These are phyloP conservation scores for Claviceps spartinae DNA, from an alignment of 2,329 filamentous ascomycete species.

Conservation along the genomic window DNA sequence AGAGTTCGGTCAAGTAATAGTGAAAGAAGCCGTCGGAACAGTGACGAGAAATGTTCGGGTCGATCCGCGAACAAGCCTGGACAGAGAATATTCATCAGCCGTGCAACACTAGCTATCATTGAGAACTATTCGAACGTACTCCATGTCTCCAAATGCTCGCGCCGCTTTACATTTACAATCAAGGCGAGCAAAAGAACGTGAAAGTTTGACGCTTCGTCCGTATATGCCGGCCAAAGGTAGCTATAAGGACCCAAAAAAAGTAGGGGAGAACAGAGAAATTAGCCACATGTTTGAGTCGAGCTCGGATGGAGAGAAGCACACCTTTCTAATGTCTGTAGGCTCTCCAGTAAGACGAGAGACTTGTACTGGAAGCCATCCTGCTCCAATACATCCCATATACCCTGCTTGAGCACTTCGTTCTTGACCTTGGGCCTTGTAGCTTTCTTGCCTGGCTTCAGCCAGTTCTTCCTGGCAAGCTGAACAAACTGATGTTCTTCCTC, in stretches of 20 bases:
- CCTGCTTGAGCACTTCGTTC: slow-evolving; percentile 72
- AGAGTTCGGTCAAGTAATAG: slow-evolving; percentile 65
- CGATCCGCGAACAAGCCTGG: slow-evolving; percentile 62
- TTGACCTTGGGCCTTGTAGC: slow-evolving; percentile 57
- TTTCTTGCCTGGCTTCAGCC: slow-evolving; percentile 56
- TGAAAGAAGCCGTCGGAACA: slow-evolving; percentile 82
- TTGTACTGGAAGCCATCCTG: slow-evolving; percentile 65
- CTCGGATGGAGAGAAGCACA: slow-evolving; percentile 17
- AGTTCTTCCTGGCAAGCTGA: slow-evolving; percentile 69
- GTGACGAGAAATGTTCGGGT: slow-evolving; percentile 68
- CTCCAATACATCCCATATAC: slow-evolving; percentile 82
- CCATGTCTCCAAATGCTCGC: slow-evolving; percentile 82
- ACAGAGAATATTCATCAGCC: slow-evolving; percentile 7
- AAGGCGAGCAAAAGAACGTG: slow-evolving; percentile 80
- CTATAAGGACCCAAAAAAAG: slow-evolving; percentile 24
- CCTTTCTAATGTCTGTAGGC: slow-evolving; percentile 79
- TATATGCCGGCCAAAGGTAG: slow-evolving; percentile 91
- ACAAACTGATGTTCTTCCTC: slow-evolving; percentile 61
- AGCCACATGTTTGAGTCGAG: background rate
- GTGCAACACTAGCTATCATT: slow-evolving; percentile 2
- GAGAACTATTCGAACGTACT: slow-evolving; percentile 30
- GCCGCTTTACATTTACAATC: slow-evolving; percentile 75
- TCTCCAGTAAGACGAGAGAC: slow-evolving; percentile 72
- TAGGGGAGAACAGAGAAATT: background rate
- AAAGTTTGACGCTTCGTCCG: slow-evolving; percentile 76